Conservation (phyloP, 257 asterid species). For the Nicotiana knightiana region DNA sequence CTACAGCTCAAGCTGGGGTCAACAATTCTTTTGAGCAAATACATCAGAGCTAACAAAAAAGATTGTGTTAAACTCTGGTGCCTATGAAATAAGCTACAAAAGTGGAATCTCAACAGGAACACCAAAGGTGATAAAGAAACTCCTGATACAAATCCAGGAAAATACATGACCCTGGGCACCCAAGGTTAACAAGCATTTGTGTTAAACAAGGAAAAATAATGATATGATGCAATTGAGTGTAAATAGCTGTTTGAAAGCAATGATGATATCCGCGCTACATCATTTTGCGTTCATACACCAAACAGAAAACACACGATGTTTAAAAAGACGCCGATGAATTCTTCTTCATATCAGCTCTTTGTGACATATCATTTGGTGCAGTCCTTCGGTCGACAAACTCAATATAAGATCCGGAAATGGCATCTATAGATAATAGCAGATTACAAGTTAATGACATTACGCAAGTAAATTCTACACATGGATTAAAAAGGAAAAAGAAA, state of each 20-base stretch:
- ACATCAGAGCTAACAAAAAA: too few species aligned
- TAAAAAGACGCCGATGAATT: not conserved
- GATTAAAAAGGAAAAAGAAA: not conserved
- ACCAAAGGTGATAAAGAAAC: not conserved
- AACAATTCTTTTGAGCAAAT: too few species aligned
- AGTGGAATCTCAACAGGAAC: not conserved
- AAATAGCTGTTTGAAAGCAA: not conserved
- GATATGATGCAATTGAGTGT: not conserved
- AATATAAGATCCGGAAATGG: slow-evolving; percentile 27
- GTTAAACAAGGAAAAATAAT: not conserved
- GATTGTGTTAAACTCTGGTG: too few species aligned
- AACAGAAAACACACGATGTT: not conserved
- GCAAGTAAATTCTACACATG: not conserved
- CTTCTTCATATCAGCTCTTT: not conserved
- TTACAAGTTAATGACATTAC: not conserved
- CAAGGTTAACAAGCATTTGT: not conserved
- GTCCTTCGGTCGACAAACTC: not conserved
- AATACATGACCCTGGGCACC: not conserved
- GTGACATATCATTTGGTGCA: not conserved
- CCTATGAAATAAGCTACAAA: too few species aligned
- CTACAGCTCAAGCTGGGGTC: too few species aligned
- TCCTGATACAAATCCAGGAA: not conserved
- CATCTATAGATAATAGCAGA: slow-evolving; percentile 16
- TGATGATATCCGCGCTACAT: not conserved
- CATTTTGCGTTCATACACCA: not conserved